Evolutionary conservation across 179 eudicot species (phyloP), one percentile per base, ranked within the genome.

Genomic region (Spinacia oleracea): DNA sequence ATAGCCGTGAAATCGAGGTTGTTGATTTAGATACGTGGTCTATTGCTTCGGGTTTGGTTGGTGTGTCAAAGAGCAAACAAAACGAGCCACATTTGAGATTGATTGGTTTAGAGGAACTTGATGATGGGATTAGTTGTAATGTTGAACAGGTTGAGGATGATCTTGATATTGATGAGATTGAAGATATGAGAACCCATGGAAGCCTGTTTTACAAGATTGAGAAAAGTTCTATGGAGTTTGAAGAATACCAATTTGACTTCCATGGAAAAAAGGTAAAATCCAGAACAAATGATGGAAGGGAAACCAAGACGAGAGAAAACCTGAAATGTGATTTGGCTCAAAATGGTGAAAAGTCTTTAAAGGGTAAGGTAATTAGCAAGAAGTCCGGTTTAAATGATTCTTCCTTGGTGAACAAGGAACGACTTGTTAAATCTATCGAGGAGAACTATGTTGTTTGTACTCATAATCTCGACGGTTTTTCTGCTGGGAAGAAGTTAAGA

Each of bases 161-260:
- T 71, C 85, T 76, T 31, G 90, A 89, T 79, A 81, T 85, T 75
- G 94, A 94, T 83, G 94, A 92, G 60, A 85, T 94, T 75, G 98
- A 93, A 83, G 97, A 94, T 79, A 81, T 94, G 97, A 90, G 98
- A 74, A 79, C 88, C 12, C 86, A 82, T 42, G 91, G 97, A 70
- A 86, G 79, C 48, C 86, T 94, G 79, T 94, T 91, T 73, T 94
- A 89, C 72, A 94, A 94, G 85, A 82, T 94, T 64, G 98, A 94
- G 64, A 89, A 86, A 78, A 84, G 83, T 70, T 94, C 98, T 16
- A 87, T 80, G 78, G 98, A 94, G 83, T 94, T 87, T 79, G 93
- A 89, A 21, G 97, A 94, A 81, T 88, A 94, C 78, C 86, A 79
- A 71, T 91, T 85, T 64, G 93, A 94, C 42, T 94, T 87, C 68